Conservation (phyloP, 2,329 filamentous ascomycete species). For the Furcasterigmium furcatum region DNA sequence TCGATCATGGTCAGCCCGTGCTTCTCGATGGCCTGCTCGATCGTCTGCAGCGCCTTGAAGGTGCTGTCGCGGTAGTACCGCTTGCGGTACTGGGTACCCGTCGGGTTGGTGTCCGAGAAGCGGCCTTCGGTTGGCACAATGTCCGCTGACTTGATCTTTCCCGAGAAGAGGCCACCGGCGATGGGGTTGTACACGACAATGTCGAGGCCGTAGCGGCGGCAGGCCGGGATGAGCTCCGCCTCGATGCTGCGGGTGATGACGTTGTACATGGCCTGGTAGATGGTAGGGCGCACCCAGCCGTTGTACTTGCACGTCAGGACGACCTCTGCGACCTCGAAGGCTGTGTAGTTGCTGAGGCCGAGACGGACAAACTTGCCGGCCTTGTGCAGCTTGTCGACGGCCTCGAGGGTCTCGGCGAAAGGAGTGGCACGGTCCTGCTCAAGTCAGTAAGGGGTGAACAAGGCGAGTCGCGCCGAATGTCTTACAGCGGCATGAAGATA, state of each 20-base stretch:
- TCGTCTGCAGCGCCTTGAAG: constrained; percentile 60
- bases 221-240: constrained; percentile 69
- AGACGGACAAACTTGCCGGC: constrained; percentile 80
- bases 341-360: constrained; percentile 80
- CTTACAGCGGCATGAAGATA: constrained; percentile 66
- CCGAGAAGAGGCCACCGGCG: constrained; percentile 76
- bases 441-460: neutral
- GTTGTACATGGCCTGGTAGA: constrained; percentile 90
- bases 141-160: constrained; percentile 71
- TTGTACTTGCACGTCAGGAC: constrained; percentile 75
- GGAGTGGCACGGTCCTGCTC: constrained; percentile 58
- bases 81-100: constrained; percentile 57
- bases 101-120: constrained; percentile 54
- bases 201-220: constrained; percentile 72
- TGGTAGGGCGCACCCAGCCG: constrained; percentile 76
- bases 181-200: constrained; percentile 82
- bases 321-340: constrained; percentile 85
- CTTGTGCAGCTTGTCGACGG: constrained; percentile 78
- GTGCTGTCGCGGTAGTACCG: constrained; percentile 70
- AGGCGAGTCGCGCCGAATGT: neutral
- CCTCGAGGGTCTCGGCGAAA: constrained; percentile 76
- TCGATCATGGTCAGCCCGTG: constrained; percentile 69
- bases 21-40: constrained; percentile 66
- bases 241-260: constrained; percentile 74
- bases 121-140: constrained; percentile 62